Base-by-base conservation (phyloP, 148 eudicot species). In the Nepenthes mirabilis region DNA sequence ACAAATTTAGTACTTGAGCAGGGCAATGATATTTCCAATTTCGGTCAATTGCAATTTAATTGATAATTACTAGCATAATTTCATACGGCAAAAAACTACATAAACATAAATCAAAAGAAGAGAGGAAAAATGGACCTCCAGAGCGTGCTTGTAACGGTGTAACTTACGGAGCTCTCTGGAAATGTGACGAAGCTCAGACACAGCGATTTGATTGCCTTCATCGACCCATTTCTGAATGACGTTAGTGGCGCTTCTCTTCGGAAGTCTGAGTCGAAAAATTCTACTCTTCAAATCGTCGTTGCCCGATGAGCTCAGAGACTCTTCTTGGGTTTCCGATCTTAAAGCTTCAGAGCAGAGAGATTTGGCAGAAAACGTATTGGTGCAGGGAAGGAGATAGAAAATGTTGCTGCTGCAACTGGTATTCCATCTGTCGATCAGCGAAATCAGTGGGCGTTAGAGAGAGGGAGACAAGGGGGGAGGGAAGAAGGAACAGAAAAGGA, bases 141-240 rank as follows among this genome's bases (percentile, higher is more conserved):
- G 89, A 57, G 98, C 98, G 45, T 93, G 98, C 72, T 93, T 93
- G 63, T 64, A 88, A 13, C 96, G 91, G 23, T 69, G 82, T 2
- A 76, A 78, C 61, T 66, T 77, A 14, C 89, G 74, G 11, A 93
- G 88, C 0, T 88, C 91, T 37, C 61, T 61, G 36, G 78, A 83
- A 57, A 93, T 88, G 36, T 47, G 60, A 11, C 96, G 83, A 43
- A 93, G 95, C 43, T 93, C 79, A 1, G 81, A 72, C 11, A 77
- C 50, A 63, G 78, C 68, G 23, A 93, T 74, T 57, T 52, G 12
- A 64, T 73, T 69, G 7, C 98, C 96, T 75, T 93, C 83, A 55
- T 62, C 59, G 57, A 82, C 76, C 96, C 96, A 93, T 64, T 73
- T 93, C 53, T 86, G 79, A 34, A 93, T 72, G 14, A 81, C 83